These are phyloP conservation scores for Sordariomycetes sp. DNA, from an alignment of 2,329 filamentous ascomycete genomes.

Conservation along the genomic window DNA sequence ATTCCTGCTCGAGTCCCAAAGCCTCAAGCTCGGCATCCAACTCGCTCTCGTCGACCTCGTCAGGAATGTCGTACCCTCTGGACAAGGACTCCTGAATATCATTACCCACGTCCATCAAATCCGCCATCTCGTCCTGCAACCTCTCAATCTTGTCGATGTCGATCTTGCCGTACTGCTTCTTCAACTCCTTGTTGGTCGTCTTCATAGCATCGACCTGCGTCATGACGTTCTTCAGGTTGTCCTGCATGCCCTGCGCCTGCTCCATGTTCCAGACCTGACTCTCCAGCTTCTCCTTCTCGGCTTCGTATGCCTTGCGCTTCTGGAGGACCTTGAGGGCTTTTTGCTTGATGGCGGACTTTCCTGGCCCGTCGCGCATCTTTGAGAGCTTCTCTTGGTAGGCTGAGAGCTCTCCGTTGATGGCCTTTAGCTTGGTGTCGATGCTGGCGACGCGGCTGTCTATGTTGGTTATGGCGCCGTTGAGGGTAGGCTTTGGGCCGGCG, in stretches of 20 bases:
- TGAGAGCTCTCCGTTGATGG: slow-evolving; percentile 81
- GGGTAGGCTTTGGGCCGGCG: slow-evolving; percentile 81
- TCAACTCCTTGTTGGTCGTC: slow-evolving; percentile 86
- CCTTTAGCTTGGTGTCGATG: slow-evolving; percentile 90
- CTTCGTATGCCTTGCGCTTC: slow-evolving; percentile 88
- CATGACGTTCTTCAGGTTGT: slow-evolving; percentile 98
- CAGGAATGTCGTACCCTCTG: slow-evolving; percentile 85
- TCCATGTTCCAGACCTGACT: slow-evolving; percentile 99
- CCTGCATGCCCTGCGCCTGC: slow-evolving; percentile 95
- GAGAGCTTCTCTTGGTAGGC: slow-evolving; percentile 80
- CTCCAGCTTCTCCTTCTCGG: slow-evolving; percentile 87
- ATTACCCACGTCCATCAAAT: slow-evolving; percentile 93
- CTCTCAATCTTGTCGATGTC: slow-evolving; percentile 96
- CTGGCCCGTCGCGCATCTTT: slow-evolving; percentile 93
- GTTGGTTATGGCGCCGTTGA: slow-evolving; percentile 73
- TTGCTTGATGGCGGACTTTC: slow-evolving; percentile 84
- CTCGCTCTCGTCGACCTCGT: slow-evolving; percentile 95
- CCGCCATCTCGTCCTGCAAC: slow-evolving; percentile 98
- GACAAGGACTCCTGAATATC: slow-evolving; percentile 95
- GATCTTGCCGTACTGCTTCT: slow-evolving; percentile 93
- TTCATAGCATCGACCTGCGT: slow-evolving; percentile 97
- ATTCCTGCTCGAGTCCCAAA: slow-evolving; percentile 84
- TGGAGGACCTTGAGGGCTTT: slow-evolving; percentile 93
- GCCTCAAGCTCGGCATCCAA: slow-evolving; percentile 94
- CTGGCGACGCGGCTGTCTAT: slow-evolving; percentile 76